phyloP scores from a whole-genome alignment of 768 basidiomycete genomes.

The Tricholoma matsutake region DNA sequence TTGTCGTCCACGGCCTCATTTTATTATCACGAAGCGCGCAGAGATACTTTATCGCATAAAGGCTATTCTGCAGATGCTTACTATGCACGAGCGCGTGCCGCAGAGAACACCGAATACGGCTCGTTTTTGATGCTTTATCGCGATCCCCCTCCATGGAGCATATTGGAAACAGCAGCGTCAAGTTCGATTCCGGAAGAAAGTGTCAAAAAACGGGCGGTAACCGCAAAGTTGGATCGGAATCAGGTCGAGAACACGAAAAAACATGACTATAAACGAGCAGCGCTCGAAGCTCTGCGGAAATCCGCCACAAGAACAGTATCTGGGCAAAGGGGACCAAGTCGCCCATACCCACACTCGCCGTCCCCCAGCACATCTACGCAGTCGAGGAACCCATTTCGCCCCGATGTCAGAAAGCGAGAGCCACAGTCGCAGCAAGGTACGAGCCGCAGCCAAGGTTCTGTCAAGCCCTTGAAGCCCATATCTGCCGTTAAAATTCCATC shows the following conservation, averaged over 20 bases:
- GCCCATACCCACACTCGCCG: neutral
- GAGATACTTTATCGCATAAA: neutral
- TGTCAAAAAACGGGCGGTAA: neutral
- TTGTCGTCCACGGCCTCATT: neutral
- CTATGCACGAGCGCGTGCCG: neutral
- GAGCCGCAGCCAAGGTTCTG: neutral
- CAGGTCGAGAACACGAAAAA: neutral
- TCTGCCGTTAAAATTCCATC: slow-evolving; percentile 25
- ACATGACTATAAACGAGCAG: neutral
- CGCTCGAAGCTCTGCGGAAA: neutral
- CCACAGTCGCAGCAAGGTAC: neutral
- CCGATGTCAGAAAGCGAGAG: neutral
- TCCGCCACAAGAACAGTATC: neutral
- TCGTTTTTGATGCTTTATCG: slow-evolving; percentile 34
- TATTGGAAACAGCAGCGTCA: slow-evolving; percentile 14
- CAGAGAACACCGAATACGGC: slow-evolving; percentile 12
- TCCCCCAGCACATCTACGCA: slow-evolving; percentile 1
- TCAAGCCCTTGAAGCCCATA: slow-evolving; percentile 22
- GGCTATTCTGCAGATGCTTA: slow-evolving; percentile 2
- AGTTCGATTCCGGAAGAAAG: neutral
- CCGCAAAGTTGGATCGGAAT: neutral
- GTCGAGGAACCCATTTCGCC: slow-evolving; percentile 18
- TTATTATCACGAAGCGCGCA: neutral
- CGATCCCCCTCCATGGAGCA: slow-evolving; percentile 34
- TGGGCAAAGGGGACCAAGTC: neutral